Evolutionary conservation across 192 early-diverging fungal genomes (phyloP).

Genomic region (Chytriomyces confervae): DNA sequence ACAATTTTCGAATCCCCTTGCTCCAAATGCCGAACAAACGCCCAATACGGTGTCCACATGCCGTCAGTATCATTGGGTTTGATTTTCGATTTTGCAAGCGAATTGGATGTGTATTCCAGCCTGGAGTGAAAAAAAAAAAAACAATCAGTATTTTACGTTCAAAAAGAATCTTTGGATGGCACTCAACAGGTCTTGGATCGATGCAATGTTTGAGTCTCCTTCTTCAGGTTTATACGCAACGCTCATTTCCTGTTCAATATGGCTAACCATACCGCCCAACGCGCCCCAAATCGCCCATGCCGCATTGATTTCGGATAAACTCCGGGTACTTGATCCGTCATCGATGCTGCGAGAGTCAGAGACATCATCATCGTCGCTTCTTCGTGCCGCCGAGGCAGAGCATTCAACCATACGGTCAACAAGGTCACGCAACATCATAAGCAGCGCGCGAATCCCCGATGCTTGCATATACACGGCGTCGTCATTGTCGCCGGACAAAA

Average conservation of each 20-base stretch:
- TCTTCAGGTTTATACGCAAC: constrained; percentile 20
- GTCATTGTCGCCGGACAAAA: constrained; percentile 15
- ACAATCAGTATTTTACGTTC: background rate
- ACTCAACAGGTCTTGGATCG: constrained; percentile 45
- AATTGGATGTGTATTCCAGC: constrained; percentile 38
- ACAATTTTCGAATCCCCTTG: constrained; percentile 45
- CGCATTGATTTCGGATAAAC: constrained; percentile 36
- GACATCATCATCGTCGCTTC: background rate
- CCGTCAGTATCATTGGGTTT: constrained; percentile 43
- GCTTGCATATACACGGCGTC: constrained; percentile 35
- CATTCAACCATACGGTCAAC: constrained; percentile 7
- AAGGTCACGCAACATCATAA: background rate
- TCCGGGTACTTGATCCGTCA: background rate
- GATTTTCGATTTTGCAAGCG: constrained; percentile 32
- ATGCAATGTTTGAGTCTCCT: constrained; percentile 40
- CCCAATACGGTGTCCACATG: constrained; percentile 47
- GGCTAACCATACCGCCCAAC: constrained; percentile 42
- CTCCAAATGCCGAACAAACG: constrained; percentile 45
- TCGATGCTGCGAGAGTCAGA: background rate
- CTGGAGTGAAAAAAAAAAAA: constrained; percentile 13
- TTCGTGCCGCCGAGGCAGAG: background rate
- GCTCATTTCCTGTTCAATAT: constrained; percentile 34
- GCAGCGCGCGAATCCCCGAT: constrained; percentile 9
- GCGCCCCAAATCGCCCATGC: constrained; percentile 50
- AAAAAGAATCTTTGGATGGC: background rate